These are phyloP conservation scores for Pichia ethanolica DNA, from an alignment of 805 yeast species.

Conservation along the genomic window DNA sequence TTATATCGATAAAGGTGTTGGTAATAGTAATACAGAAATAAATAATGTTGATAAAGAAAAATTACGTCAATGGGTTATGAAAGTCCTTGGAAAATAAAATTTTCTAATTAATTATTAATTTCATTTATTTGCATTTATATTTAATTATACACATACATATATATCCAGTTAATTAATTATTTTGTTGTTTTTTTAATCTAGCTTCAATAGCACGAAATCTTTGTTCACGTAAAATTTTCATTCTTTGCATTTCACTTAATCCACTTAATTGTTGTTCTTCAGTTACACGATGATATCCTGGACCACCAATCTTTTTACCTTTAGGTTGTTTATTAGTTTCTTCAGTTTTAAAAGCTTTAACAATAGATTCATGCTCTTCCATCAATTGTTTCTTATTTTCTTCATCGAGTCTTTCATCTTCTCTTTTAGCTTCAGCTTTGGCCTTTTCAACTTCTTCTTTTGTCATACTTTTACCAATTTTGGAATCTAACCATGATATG, in stretches of 20 bases:
- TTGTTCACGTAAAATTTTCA: conserved; percentile 83
- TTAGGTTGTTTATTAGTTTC: background rate
- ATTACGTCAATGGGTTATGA: conserved; percentile 7
- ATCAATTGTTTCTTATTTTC: conserved; percentile 3
- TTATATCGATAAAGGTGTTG: conserved; percentile 27
- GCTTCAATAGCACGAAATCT: conserved; percentile 97
- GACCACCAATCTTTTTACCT: background rate
- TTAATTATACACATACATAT: no score
- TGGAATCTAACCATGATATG: conserved; percentile 32
- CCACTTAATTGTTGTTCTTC: conserved; percentile 46
- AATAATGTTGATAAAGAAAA: conserved; percentile 9
- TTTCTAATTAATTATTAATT: no score
- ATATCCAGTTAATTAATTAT: no score
- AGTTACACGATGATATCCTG: conserved; percentile 7
- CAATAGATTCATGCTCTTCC: conserved; percentile 6
- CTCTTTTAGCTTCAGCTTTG: conserved; percentile 10
- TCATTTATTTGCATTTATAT: no score
- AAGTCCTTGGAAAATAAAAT: background rate
- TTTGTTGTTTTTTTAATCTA: conserved; percentile 38
- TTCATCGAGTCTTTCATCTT: background rate
- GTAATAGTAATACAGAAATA: conserved; percentile 5
- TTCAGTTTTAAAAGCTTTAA: conserved; percentile 1
- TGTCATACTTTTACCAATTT: conserved; percentile 53
- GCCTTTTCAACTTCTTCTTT: conserved; percentile 46
- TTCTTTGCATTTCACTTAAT: conserved; percentile 64